Evolutionary conservation across 176 grass and related monocot genomes (phyloP).

Genomic region (Metroxylon sagu): DNA sequence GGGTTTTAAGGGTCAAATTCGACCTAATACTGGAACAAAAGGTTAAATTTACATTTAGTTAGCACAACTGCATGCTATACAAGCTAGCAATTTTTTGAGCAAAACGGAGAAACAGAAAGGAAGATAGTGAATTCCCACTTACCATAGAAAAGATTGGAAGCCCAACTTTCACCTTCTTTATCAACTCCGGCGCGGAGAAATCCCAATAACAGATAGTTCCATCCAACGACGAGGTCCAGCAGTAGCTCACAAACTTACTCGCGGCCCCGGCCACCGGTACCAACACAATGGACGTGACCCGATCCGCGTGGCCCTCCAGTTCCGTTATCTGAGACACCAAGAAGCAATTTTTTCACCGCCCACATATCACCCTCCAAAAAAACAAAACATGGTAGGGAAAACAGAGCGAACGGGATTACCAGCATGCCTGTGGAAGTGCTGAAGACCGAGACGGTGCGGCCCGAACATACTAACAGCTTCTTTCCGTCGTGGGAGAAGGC

Average conservation of each 20-base stretch:
- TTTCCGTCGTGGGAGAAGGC: slow-evolving; percentile 73
- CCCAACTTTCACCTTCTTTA: slow-evolving; percentile 59
- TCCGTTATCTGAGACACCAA: slow-evolving; percentile 45
- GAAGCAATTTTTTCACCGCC: background rate
- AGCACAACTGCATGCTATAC: no score
- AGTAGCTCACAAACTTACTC: slow-evolving; percentile 48
- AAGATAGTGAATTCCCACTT: background rate
- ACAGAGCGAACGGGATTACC: slow-evolving; percentile 10
- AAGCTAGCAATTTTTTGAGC: no score
- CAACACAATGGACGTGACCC: slow-evolving; percentile 64
- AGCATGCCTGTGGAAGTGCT: slow-evolving; percentile 72
- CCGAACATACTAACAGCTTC: slow-evolving; percentile 60
- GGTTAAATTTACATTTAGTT: no score
- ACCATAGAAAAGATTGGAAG: slow-evolving; percentile 88
- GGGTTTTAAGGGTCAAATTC: no score
- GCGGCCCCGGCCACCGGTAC: slow-evolving; percentile 12
- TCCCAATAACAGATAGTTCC: slow-evolving; percentile 79
- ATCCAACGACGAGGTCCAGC: slow-evolving; percentile 78
- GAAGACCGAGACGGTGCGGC: slow-evolving; percentile 69
- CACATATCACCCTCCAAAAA: background rate
- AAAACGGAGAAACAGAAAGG: background rate
- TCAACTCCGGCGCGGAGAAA: slow-evolving; percentile 32
- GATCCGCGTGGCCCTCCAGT: slow-evolving; percentile 74
- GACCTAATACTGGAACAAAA: no score
- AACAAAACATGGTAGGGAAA: background rate